Evolutionary conservation across 352 stramenopile species (phyloP), one percentile per base, ranked within the genome.

Genomic region (Aphanomyces cochlioides): DNA sequence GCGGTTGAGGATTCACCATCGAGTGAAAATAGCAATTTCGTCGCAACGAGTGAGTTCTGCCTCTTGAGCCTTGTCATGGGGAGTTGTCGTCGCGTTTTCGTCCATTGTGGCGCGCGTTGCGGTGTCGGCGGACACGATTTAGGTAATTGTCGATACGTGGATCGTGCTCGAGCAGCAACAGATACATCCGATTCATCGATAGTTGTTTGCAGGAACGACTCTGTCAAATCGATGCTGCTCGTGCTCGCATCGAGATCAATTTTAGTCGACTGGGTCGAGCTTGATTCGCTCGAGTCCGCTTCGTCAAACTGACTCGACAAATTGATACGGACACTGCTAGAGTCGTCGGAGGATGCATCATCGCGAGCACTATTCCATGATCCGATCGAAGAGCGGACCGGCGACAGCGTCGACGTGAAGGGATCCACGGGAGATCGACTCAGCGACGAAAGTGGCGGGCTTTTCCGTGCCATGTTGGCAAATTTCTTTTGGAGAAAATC

Each of bases 1-100:
- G 61, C 63, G 41, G 13, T 15, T 41, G n/a, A 28, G 36, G n/a
- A 53, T 38, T 71, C 56, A 34, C 47, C 48, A 21, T 17, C 10
- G 10, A 41, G 34, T 15, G 68, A 39, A 3, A 73, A 5, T 7
- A 73, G 47, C 21, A 73, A 13, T 38, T 73, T 73, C 5, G 68
- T 74, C 17, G n/a, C 39, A 8, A 56, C 60, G 38, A 74, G 64
- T 10, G 69, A 74, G 40, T 56, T 74, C 19, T 69, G 61, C 8
- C 61, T 43, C 38, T 67, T 21, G 10, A 71, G 19, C 3, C 61
- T 19, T 43, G 15, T 6, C 21, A 47, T 15, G 7, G 59, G 38
- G 6, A 37, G 66, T 10, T 47, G 17, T 67, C 12, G 13, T 17
- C 21, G 58, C 10, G 56, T 48, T 54, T 73, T 57, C 5, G 45